Base-by-base conservation (phyloP, 2,329 filamentous ascomycete species). In the Bipolaris sorokiniana region DNA sequence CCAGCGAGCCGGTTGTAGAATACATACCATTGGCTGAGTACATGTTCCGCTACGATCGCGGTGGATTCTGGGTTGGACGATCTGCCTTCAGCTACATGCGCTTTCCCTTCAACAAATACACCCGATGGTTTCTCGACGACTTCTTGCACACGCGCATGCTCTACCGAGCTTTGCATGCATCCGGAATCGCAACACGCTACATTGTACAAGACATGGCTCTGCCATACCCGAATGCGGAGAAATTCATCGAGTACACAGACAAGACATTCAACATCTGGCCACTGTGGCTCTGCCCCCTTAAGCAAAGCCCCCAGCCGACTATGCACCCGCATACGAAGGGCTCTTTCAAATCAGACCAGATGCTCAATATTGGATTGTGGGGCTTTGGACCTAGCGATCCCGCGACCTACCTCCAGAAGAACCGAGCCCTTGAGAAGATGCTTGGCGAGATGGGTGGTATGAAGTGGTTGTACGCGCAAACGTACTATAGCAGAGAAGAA, bases 381-480 rank as follows among this genome's bases (percentile, higher is more conserved):
- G 91, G 91, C 86, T 87, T 77, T 86, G 89, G 22, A 83, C 88
- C 36, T 61, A 79, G 7, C 79, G 65, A 75, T 15, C 64, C 65
- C 6, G 57, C 66, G 5, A 62, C 66, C 9, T 84, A 84, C 48
- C 77, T 89, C 7, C 64, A 68, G 1, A 77, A 80, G 48, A 90
- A 90, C 70, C 81, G 86, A 0, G 80, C 79, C 0, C 77, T 91
- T 1, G 88, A 90, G 74, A 75, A 78, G 7, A 85, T 83, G 52
- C 79, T 90, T 0, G 80, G 81, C 7, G 81, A 84, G 23, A 79
- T 88, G 6, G 80, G 83, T 2, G 88, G 88, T 5, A 87, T 86
- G 78, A 90, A 90, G 74, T 89, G 86, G 79, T 76, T 91, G 1
- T 91, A 91, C 61, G 87, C 87, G 0, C 87, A 90, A 55, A 85